phyloP scores from a whole-genome alignment of 257 asterid genomes.

The Vinca minor region DNA sequence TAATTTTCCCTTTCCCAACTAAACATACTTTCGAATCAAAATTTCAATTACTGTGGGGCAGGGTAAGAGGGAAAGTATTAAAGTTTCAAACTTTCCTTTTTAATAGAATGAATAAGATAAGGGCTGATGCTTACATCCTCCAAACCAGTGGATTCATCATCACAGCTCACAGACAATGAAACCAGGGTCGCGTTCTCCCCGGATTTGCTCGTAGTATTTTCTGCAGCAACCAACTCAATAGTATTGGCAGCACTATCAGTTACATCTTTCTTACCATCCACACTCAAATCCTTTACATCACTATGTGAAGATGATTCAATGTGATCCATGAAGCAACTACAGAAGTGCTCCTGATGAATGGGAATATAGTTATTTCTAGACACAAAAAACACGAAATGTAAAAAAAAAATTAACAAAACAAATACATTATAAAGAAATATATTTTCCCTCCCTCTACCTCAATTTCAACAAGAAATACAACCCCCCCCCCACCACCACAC shows the following conservation, averaged over 20 bases:
- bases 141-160: constrained; percentile 1
- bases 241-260: neutral
- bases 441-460: neutral
- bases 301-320: constrained; percentile 5
- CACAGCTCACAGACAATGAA: neutral
- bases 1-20: neutral
- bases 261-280: constrained; percentile 2
- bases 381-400: neutral
- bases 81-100: too few relatives aligned
- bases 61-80: neutral
- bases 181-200: neutral
- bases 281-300: neutral
- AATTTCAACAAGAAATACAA: too few relatives aligned
- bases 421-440: neutral
- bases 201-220: neutral
- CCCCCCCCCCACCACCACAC: too few relatives aligned
- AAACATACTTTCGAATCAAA: neutral
- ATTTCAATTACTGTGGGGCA: neutral
- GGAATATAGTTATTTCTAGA: neutral
- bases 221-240: neutral
- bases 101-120: too few relatives aligned
- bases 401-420: neutral
- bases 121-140: constrained; percentile 13
- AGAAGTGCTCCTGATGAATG: neutral
- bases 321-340: constrained; percentile 1